Base-by-base conservation (phyloP, 2,329 filamentous ascomycete genomes). In the Coleophoma eucalyptorum region DNA sequence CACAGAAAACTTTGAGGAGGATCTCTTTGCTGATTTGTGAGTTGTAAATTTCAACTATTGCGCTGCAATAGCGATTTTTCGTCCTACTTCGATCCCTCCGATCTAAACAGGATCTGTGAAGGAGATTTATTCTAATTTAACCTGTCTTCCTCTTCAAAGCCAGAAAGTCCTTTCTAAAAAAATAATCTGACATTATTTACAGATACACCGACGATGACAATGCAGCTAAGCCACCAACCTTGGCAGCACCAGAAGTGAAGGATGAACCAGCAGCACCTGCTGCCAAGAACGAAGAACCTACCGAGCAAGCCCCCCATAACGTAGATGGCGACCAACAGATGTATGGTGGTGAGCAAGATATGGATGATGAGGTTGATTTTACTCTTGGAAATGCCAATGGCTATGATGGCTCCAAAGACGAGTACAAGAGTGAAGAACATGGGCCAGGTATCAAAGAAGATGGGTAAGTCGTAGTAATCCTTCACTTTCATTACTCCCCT, bases 11-110 rank as follows among this genome's bases (percentile, higher is more conserved):
- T 85, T 90, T 60, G 91, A 96, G 62, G 92, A 96, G 65, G 91
- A 96, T 79, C 88, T 96, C 72, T 96, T 96, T 71, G 91, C 91
- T 63, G 92, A 96, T 73, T 82, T 96, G 91, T 96, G 77, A 73
- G 90, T 80, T n/a, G 50, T 26, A 18, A 20, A 32, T 15, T 18
- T 26, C 26, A 26, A 45, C 5, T 45, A 7, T 13, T 18, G 11
- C 16, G 21, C 21, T 15, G 21, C 10, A 18, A 41, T 15, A 43
- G 18, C 19, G 18, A 26, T 15, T 11, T n/a, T 19, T 16, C 35
- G 12, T 34, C 10, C 34, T 15, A 16, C 10, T 46, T 41, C n/a
- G 35, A n/a, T 11, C 3, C 15, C 31, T 3, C 31, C n/a, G 31
- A 12, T 34, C 41, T 16, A 32, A 12, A 41, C 6, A 34, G 5